phyloP scores from a whole-genome alignment of 345 rosid species.

The Dimocarpus longan region DNA sequence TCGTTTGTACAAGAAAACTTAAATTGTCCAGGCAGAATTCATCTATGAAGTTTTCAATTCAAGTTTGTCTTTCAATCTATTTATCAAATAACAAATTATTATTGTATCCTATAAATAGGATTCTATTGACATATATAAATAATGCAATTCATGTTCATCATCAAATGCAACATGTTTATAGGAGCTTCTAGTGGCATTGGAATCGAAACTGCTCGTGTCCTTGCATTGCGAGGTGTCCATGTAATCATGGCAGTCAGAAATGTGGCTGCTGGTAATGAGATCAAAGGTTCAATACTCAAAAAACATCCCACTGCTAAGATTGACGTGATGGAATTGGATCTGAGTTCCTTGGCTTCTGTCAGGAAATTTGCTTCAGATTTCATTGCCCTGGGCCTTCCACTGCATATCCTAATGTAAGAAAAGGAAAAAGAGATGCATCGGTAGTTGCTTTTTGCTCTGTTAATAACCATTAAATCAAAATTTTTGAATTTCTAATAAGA shows the following conservation, averaged over 20 bases:
- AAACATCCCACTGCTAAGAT: constrained; percentile 59
- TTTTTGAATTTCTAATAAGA: not conserved
- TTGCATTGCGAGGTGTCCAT: constrained; percentile 74
- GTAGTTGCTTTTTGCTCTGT: too few species aligned
- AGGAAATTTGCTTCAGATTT: constrained; percentile 61
- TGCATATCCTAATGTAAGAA: constrained; percentile 63
- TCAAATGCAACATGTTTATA: constrained; percentile 12
- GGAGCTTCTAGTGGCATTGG: constrained; percentile 89
- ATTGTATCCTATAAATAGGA: too few species aligned
- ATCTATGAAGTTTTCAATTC: not conserved
- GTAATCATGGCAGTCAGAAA: constrained; percentile 75
- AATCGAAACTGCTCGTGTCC: constrained; percentile 69
- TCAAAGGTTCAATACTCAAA: constrained; percentile 57
- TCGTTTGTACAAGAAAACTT: too few species aligned
- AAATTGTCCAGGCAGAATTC: not conserved
- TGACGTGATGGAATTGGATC: constrained; percentile 78
- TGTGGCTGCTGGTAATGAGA: constrained; percentile 53
- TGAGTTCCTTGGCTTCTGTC: constrained; percentile 69
- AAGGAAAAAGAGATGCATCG: not conserved
- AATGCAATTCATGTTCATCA: too few species aligned
- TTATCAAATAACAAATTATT: not conserved
- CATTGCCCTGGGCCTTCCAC: constrained; percentile 55
- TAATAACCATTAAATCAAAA: not conserved
- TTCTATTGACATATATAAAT: too few species aligned
- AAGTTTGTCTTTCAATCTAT: not conserved